A percentile compares a stretch with the other conserved stretches of the same genome.
Evolutionary conservation across 352 stramenopile species (phyloP).

Genomic region (Elongisporangium anandrum): DNA sequence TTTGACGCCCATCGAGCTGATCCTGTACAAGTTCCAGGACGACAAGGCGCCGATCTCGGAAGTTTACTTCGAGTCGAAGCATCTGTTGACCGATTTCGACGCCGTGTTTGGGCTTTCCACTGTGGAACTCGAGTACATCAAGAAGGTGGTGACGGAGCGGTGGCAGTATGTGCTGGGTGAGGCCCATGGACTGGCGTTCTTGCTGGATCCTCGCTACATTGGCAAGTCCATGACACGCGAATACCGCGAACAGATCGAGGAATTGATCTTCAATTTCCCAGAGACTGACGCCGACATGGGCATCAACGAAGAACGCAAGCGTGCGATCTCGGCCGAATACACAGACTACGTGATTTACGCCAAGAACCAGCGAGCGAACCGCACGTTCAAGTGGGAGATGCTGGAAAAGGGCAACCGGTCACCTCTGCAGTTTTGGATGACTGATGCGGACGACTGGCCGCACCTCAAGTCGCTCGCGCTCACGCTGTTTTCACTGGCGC

Average conservation of each 20-base stretch:
- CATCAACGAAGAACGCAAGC: slow-evolving; percentile 63
- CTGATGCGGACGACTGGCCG: slow-evolving; percentile 72
- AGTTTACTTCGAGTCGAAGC: slow-evolving; percentile 80
- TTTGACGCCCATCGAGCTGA: slow-evolving; percentile 70
- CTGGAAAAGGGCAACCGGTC: slow-evolving; percentile 74
- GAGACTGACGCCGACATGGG: slow-evolving; percentile 62
- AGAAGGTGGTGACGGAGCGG: slow-evolving; percentile 71
- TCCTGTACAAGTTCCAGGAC: slow-evolving; percentile 83
- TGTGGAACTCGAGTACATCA: slow-evolving; percentile 76
- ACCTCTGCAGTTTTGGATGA: slow-evolving; percentile 79
- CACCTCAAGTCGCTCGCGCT: slow-evolving; percentile 71
- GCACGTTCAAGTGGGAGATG: slow-evolving; percentile 85
- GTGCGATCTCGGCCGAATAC: slow-evolving; percentile 69
- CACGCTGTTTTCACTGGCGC: slow-evolving; percentile 71
- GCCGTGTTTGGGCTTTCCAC: slow-evolving; percentile 61
- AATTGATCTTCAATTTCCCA: slow-evolving; percentile 78
- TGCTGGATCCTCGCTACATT: slow-evolving; percentile 77
- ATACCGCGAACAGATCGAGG: slow-evolving; percentile 81
- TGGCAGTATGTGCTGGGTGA: slow-evolving; percentile 77
- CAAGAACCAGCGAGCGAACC: slow-evolving; percentile 75
- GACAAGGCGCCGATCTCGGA: slow-evolving; percentile 75
- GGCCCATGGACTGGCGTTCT: slow-evolving; percentile 64
- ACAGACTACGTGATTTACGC: slow-evolving; percentile 78
- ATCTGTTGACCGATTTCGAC: slow-evolving; percentile 75
- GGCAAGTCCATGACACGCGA: slow-evolving; percentile 80